Conservation (phyloP, 2,329 filamentous ascomycete genomes). For the Gliomastix tumulicola region DNA sequence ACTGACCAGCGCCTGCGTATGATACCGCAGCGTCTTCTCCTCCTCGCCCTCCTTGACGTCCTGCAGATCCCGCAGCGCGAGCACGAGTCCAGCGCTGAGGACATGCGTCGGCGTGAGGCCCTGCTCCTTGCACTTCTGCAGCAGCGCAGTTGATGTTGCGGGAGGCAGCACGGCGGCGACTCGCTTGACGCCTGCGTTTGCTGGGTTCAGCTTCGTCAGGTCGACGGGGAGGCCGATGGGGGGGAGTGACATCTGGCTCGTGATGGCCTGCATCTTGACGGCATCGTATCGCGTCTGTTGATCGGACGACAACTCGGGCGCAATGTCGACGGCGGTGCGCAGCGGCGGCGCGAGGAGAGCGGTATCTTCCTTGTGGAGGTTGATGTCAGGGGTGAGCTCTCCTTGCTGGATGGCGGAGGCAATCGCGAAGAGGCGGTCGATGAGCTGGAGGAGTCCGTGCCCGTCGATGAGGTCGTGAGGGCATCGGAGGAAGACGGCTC, state of each 20-base stretch:
- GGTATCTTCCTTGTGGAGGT: no score
- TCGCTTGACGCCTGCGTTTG: not conserved
- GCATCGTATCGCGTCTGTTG: not conserved
- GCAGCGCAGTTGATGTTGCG: not conserved
- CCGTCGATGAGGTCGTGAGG: not conserved
- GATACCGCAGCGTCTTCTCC: not conserved
- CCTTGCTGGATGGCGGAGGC: not conserved
- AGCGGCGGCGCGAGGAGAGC: not conserved
- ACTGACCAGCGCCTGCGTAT: not conserved
- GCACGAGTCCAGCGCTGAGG: not conserved
- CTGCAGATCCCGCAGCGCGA: slow-evolving; percentile 1
- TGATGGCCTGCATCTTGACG: not conserved
- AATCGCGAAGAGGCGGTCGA: not conserved
- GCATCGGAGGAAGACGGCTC: not conserved
- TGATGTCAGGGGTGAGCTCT: not conserved
- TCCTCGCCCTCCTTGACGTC: no score
- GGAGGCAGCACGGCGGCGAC: not conserved
- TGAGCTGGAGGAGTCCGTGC: not conserved
- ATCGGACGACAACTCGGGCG: not conserved
- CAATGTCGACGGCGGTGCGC: not conserved
- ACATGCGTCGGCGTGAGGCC: not conserved
- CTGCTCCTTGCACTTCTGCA: not conserved
- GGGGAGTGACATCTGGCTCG: not conserved
- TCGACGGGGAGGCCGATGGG: not conserved
- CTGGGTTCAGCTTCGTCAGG: no score